Base-by-base conservation (phyloP, 176 grass and related monocot genomes). In the Aegilops speltoides region DNA sequence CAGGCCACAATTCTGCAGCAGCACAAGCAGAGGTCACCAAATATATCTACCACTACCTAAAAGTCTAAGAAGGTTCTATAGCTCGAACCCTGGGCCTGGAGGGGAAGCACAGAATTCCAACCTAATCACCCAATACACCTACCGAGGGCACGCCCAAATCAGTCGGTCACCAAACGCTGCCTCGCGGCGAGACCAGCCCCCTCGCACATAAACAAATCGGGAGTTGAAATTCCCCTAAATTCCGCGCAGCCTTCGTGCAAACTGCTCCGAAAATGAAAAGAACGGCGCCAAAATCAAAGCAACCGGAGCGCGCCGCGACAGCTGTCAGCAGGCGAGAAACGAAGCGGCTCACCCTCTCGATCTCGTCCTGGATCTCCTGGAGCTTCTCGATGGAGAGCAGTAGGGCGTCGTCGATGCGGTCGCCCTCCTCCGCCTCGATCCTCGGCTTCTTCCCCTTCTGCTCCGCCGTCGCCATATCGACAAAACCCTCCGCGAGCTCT, bases 361-460 rank as follows among this genome's bases (percentile, higher is more conserved):
- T 59, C 88, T 94, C 84, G 46, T 92, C 93, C 85, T 92, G 93
- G 68, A 92, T 70, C 82, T 92, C 85, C 64, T 94, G 87, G 24
- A 94, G 90, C 87, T 92, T 90, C 85, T 83, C 90, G 25, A 92
- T 90, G 28, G 93, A 88, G 15, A 54, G 19, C 1, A 92, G 26
- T 24, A 94, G 70, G 6, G 79, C 85, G 85, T 60, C 57, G 79
- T 90, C 93, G 86, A 94, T 83, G 64, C 24, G 84, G 41, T 89
- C 76, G 64, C 37, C 64, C 62, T 81, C 87, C 4, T 66, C 90
- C 3, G 22, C 84, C 12, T 88, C 80, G 10, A 77, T 48, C 93
- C 64, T 94, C 40, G 90, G 64, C 73, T 31, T 88, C 93, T 94
- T 94, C 57, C 89, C 93, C 45, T 90, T 94, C 64, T 92, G 70